A percentile compares a stretch with the other conserved stretches of the same genome.
These are phyloP conservation scores for Penicillium sp. DNA, from an alignment of 2,329 filamentous ascomycete species.

Conservation along the genomic window DNA sequence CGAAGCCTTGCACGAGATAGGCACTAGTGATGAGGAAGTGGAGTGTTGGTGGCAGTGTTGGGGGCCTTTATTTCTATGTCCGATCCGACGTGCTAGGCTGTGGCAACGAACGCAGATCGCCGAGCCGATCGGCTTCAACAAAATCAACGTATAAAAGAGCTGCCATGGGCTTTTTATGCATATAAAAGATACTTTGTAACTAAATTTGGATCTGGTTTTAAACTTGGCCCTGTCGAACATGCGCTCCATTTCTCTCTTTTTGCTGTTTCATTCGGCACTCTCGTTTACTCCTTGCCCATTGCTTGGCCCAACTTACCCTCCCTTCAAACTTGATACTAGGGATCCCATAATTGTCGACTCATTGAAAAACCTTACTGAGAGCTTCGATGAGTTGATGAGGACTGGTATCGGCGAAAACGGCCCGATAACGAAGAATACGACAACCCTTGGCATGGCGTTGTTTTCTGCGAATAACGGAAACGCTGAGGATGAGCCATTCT, in stretches of 20 bases:
- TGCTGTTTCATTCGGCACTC: constrained; percentile 5
- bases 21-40: too few relatives aligned
- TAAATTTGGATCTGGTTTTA: not conserved
- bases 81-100: too few relatives aligned
- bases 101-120: too few relatives aligned
- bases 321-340: constrained; percentile 12
- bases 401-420: constrained; percentile 15
- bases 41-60: too few relatives aligned
- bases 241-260: not conserved
- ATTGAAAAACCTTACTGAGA: constrained; percentile 6
- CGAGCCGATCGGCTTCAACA: too few relatives aligned
- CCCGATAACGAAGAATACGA: constrained; percentile 12
- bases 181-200: too few relatives aligned
- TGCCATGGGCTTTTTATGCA: too few relatives aligned
- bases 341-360: constrained; percentile 4
- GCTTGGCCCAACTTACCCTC: constrained; percentile 20
- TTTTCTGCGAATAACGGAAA: constrained; percentile 21
- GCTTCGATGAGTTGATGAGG: constrained; percentile 5
- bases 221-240: not conserved
- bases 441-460: constrained; percentile 24
- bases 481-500: constrained; percentile 15
- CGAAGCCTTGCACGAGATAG: too few relatives aligned
- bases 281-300: constrained; percentile 25
- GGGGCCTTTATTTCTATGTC: too few relatives aligned
- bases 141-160: too few relatives aligned